Evolutionary conservation across 805 yeast species (phyloP).

Genomic region (Spathaspora girioi): DNA sequence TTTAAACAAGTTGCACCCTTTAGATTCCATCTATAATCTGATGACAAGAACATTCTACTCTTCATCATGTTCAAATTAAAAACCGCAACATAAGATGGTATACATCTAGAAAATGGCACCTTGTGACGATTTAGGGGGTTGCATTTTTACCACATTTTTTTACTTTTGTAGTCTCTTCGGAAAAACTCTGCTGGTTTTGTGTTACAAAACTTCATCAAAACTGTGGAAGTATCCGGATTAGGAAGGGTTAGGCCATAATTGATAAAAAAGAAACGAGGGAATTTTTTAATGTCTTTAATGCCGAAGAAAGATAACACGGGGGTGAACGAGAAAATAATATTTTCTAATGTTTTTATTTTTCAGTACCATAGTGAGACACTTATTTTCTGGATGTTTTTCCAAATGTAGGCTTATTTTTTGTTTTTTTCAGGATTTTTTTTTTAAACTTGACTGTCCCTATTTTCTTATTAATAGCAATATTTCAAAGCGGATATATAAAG

Average conservation of each 20-base stretch:
- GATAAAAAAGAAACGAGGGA: not conserved
- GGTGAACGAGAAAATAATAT: not conserved
- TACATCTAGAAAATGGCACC: not conserved
- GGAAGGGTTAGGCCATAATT: not conserved
- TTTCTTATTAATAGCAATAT: not conserved
- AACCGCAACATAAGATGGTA: not conserved
- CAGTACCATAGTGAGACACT: not conserved
- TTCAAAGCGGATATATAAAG: not conserved
- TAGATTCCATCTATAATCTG: not conserved
- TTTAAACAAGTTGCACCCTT: not conserved
- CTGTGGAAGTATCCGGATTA: not conserved
- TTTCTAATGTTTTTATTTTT: not conserved
- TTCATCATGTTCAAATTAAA: not conserved
- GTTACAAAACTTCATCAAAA: not conserved
- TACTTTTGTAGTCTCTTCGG: not conserved
- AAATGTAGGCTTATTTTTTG: not conserved
- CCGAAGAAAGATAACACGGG: conserved; percentile 1
- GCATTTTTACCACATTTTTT: not conserved
- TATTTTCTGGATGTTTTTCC: not conserved
- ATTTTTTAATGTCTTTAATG: not conserved
- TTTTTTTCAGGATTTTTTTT: not conserved
- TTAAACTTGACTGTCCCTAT: not conserved
- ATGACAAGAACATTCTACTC: not conserved
- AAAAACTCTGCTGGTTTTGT: not conserved
- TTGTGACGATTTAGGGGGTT: conserved; percentile 1